phyloP scores from a whole-genome alignment of 2,329 filamentous ascomycete genomes.

The Ophiocordyceps sinensis region DNA sequence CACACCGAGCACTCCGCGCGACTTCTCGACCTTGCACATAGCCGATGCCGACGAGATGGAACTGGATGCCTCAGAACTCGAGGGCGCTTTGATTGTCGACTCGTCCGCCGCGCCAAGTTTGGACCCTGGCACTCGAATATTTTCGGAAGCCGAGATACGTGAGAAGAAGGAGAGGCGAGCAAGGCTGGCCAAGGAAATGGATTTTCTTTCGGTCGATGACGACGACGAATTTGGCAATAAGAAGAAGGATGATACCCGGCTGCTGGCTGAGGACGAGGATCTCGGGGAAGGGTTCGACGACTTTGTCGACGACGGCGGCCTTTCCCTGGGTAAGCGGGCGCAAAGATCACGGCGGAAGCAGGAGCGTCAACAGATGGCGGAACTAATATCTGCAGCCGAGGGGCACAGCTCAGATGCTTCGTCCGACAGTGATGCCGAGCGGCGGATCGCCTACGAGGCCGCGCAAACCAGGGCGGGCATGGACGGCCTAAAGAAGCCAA shows the following conservation, averaged over 20 bases:
- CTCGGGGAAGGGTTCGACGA: slow-evolving; percentile 88
- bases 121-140: slow-evolving; percentile 37
- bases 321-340: slow-evolving; percentile 65
- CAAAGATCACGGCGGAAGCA: slow-evolving; percentile 55
- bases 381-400: slow-evolving; percentile 70
- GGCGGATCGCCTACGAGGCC: slow-evolving; percentile 71
- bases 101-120: slow-evolving; percentile 18
- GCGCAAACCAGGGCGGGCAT: slow-evolving; percentile 80
- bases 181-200: slow-evolving; percentile 57
- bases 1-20: slow-evolving; percentile 68
- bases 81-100: slow-evolving; percentile 51
- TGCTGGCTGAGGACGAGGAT: slow-evolving; percentile 80
- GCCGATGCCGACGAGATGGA: slow-evolving; percentile 37
- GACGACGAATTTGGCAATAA: slow-evolving; percentile 34
- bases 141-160: slow-evolving; percentile 70
- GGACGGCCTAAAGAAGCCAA: slow-evolving; percentile 47
- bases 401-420: slow-evolving; percentile 46
- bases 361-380: slow-evolving; percentile 64
- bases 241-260: slow-evolving; percentile 55
- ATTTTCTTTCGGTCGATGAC: slow-evolving; percentile 50
- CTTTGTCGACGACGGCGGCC: slow-evolving; percentile 70
- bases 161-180: slow-evolving; percentile 84
- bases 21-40: slow-evolving; percentile 31
- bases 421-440: slow-evolving; percentile 56
- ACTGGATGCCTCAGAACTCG: slow-evolving; percentile 44